Evolutionary conservation across 306 rosid genomes (phyloP).

Genomic region (Mimosa pudica): DNA sequence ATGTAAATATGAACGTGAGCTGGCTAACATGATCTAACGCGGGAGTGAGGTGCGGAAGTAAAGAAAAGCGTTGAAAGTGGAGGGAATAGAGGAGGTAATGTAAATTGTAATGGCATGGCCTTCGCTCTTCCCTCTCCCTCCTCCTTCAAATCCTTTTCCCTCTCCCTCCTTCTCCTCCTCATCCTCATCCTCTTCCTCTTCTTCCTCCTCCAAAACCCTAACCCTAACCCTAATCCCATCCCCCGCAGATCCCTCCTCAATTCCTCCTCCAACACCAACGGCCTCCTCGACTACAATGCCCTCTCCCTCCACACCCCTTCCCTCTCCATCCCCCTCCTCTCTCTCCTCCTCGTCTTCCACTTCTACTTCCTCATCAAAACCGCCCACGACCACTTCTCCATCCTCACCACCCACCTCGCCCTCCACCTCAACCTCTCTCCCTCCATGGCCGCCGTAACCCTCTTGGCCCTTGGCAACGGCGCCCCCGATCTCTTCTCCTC

Average conservation of each 20-base stretch:
- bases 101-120: constrained; percentile 70
- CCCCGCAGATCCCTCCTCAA: constrained; percentile 61
- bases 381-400: constrained; percentile 81
- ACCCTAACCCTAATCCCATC: not conserved
- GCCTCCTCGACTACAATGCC: constrained; percentile 54
- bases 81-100: not conserved
- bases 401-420: constrained; percentile 76
- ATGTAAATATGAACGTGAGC: not conserved
- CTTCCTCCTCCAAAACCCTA: constrained; percentile 33
- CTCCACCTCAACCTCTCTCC: constrained; percentile 73
- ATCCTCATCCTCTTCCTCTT: constrained; percentile 44
- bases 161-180: constrained; percentile 34
- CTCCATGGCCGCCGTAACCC: constrained; percentile 89
- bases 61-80: not conserved
- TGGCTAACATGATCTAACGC: not conserved
- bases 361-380: constrained; percentile 92
- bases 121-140: constrained; percentile 37
- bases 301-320: constrained; percentile 39
- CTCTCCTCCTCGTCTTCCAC: constrained; percentile 63
- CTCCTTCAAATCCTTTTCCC: constrained; percentile 33
- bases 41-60: not conserved
- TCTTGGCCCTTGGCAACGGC: constrained; percentile 88
- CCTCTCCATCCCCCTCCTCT: constrained; percentile 57
- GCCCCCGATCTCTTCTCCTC: constrained; percentile 91
- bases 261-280: constrained; percentile 32